These are phyloP conservation scores for Solanum peruvianum DNA, from an alignment of 257 asterid genomes.

Conservation along the genomic window DNA sequence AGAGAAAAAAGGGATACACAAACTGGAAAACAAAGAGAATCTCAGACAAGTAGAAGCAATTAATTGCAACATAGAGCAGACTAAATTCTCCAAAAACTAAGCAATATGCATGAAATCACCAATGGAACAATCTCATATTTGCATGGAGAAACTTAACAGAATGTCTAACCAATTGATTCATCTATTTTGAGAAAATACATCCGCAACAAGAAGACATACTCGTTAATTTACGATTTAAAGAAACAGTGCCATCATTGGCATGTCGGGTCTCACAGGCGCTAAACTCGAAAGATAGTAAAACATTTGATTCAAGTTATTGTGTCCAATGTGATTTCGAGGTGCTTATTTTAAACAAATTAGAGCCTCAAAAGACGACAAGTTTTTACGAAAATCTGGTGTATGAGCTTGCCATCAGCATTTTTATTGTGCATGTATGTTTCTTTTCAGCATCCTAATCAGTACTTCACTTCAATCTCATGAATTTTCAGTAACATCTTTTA, in stretches of 20 bases:
- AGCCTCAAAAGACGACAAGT: background rate
- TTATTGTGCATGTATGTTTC: background rate
- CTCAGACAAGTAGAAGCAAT: background rate
- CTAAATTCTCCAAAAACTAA: background rate
- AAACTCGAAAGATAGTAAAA: background rate
- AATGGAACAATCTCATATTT: background rate
- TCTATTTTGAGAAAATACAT: background rate
- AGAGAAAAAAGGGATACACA: background rate
- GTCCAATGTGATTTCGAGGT: background rate
- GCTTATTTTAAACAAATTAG: background rate
- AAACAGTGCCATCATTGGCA: background rate
- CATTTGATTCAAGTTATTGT: background rate
- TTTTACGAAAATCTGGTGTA: background rate
- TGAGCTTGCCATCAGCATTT: background rate
- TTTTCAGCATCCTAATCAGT: background rate
- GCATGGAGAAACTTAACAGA: background rate
- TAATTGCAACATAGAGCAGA: background rate
- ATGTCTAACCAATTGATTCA: background rate
- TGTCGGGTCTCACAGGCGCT: background rate
- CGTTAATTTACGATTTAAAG: background rate
- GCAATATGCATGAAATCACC: background rate
- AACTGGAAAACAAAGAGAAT: background rate
- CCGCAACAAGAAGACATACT: background rate
- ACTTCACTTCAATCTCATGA: background rate
- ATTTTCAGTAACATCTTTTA: background rate